Evolutionary conservation across 2,329 filamentous ascomycete species (phyloP), one percentile per base, ranked within the genome.

Genomic region (Alternaria tenuissima): DNA sequence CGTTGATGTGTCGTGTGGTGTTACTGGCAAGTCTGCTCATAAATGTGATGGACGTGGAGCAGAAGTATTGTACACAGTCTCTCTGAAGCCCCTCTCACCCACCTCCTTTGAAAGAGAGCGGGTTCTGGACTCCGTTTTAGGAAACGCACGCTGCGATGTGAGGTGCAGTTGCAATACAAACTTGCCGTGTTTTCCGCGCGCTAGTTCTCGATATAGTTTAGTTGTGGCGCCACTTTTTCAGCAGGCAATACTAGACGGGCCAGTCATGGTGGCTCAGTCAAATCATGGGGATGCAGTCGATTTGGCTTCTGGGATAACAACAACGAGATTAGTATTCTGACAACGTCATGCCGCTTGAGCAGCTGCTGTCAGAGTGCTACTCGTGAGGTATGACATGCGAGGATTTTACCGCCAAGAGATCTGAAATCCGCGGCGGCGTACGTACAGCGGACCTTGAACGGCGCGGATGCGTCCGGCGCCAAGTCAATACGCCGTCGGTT

Each of bases 161-260:
- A 60, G 39, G 56, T 66, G 47, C 44, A 43, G 52, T 57, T 57
- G 41, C 20, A 47, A 61, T 63, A 55, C 55, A 64, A n/a, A 34
- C 38, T 52, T 66, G 65, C 65, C 65, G 65, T 59, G 18, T 16
- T 47, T 53, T 60, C 65, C 65, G 61, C 4, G 51, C 8, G 41
- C 55, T 57, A 62, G 39, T 18, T 34, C n/a, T 20, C 1, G 47
- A 32, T 7, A 3, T 8, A 39, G 41, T 32, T 51, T 52, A 57
- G 54, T 49, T 56, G 63, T 66, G 61, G 65, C 63, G 65, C 65
- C 60, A 57, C 47, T 24, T 8, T 18, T 24, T 24, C 39, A 43
- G 22, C n/a, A 30, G 42, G 57, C 11, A 59, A 34, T 49, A 53
- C 52, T 46, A 55, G 44, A 47, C 57, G 55, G 55, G n/a, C 59